phyloP scores from a whole-genome alignment of 1,284 basidiomycete species.

The Farysia itapuensis region DNA sequence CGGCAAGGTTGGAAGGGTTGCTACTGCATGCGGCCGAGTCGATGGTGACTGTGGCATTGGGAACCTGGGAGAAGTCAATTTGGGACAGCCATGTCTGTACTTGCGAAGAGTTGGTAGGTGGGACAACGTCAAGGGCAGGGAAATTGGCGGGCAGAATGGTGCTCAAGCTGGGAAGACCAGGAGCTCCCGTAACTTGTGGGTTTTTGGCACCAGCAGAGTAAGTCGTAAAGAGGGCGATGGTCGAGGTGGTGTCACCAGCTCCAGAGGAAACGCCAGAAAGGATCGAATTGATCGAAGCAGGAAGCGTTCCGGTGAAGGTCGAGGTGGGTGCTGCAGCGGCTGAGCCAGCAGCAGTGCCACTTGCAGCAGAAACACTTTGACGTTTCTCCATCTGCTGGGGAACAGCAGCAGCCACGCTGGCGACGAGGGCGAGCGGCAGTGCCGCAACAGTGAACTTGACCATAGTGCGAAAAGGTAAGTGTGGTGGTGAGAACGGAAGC shows the following conservation, averaged over 20 bases:
- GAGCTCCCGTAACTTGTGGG: slow-evolving; percentile 46
- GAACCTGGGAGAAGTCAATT: slow-evolving; percentile 69
- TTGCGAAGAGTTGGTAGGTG: slow-evolving; percentile 70
- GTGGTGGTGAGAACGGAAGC: slow-evolving; percentile 1
- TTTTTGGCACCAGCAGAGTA: slow-evolving; percentile 42
- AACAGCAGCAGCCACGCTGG: slow-evolving; percentile 13
- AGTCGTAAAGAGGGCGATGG: slow-evolving; percentile 39
- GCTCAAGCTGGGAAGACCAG: slow-evolving; percentile 36
- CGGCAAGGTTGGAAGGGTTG: slow-evolving; percentile 67
- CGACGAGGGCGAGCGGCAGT: slow-evolving; percentile 25
- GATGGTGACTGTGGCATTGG: slow-evolving; percentile 67
- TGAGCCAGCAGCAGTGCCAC: slow-evolving; percentile 5
- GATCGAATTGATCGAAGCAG: slow-evolving; percentile 35
- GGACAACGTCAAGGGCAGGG: slow-evolving; percentile 70
- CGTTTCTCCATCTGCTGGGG: slow-evolving; percentile 17
- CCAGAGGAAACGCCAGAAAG: slow-evolving; percentile 44
- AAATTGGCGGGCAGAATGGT: slow-evolving; percentile 63
- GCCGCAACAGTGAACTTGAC: slow-evolving; percentile 26
- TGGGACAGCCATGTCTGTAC: slow-evolving; percentile 75
- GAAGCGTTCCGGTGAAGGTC: slow-evolving; percentile 41
- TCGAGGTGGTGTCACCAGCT: slow-evolving; percentile 25
- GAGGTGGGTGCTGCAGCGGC: slow-evolving; percentile 31
- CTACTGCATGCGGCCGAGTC: slow-evolving; percentile 68
- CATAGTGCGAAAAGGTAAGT: slow-evolving; percentile 11
- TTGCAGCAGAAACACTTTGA: slow-evolving; percentile 12